Base-by-base conservation (phyloP, 371 early-diverging fungal species). In the Haplosporangium sp. region DNA sequence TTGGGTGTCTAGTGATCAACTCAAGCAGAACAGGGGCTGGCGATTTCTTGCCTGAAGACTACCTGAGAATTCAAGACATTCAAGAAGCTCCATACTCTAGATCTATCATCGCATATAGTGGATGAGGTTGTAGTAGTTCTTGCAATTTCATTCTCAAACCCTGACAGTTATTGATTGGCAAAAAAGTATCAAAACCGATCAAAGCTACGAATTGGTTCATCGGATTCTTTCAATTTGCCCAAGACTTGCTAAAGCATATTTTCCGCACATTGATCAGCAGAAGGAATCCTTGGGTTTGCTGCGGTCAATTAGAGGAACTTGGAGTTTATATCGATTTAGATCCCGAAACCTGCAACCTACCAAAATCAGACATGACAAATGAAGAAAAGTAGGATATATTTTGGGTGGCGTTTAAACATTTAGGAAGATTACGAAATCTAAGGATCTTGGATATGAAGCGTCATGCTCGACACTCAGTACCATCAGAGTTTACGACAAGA, bases 261-360 rank as follows among this genome's bases (percentile, higher is more conserved):
- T 39, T 61, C 61, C 9, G n/a, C 8, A 11, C 11, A 39, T 61
- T 61, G 2, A 61, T 61, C 2, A 44, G n/a, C 9, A 19, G n/a
- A 34, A 44, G 3, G 2, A 19, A 9, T 40, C 1, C 20, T 20
- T 61, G 61, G 61, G 61, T 39, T 0, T 61, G 61, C 61, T 42
- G 44, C 34, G 44, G 44, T 44, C 11, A 44, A 8, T n/a, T 61
- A 34, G 61, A 61, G 19, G 61, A 61, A 44, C 44, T 61, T n/a
- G 3, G 19, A 2, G 20, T 61, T 19, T 2, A n/a, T 10, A 61
- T 61, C 42, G 10, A 44, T 37, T 38, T 58, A 39, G 17, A 37
- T n/a, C n/a, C n/a, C 39, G n/a, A 10, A 35, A 38, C 2, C 3
- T 1, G n/a, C 38, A 35, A 58, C 5, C 58, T 19, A 58, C 38